Percentiles rank a stretch among this genome's conserved stretches.
Evolutionary conservation across 2,329 filamentous ascomycete species (phyloP).

Genomic region (Alternaria alternata): DNA sequence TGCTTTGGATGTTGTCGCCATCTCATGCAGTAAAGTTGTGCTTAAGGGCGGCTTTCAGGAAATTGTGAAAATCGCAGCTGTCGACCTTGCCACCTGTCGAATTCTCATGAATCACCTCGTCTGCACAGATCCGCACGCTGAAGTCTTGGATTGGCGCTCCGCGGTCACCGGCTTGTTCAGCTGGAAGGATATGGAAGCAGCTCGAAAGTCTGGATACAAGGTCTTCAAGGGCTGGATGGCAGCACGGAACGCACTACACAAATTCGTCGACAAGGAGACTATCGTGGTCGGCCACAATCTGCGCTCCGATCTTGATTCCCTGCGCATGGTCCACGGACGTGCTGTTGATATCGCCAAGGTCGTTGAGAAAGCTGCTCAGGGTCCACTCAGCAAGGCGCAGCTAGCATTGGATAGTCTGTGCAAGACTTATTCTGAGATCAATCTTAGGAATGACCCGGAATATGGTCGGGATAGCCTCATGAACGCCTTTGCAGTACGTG

Average conservation of each 20-base stretch:
- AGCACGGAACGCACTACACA: conserved; percentile 41
- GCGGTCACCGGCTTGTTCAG: conserved; percentile 34
- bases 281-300: conserved; percentile 48
- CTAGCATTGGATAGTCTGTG: conserved; percentile 42
- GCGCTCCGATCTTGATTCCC: conserved; percentile 42
- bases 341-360: conserved; percentile 43
- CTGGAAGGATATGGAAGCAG: conserved; percentile 36
- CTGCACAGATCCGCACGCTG: conserved; percentile 31
- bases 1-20: conserved; percentile 29
- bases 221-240: conserved; percentile 45
- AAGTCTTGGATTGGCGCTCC: conserved; percentile 38
- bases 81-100: conserved; percentile 43
- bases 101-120: conserved; percentile 45
- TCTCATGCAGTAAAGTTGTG: conserved; percentile 42
- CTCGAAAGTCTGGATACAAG: conserved; percentile 39
- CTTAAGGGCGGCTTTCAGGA: conserved; percentile 33
- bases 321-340: conserved; percentile 48
- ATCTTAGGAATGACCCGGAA: conserved; percentile 22
- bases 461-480: conserved; percentile 60
- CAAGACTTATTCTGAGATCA: conserved; percentile 25
- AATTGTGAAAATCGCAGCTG: conserved; percentile 43
- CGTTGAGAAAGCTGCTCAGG: conserved; percentile 46
- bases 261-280: conserved; percentile 43
- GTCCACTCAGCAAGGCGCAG: conserved; percentile 41
- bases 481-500: conserved; percentile 60